A percentile compares a stretch with the other conserved stretches of the same genome.
These are phyloP conservation scores for Mesembryanthemum crystallinum DNA, from an alignment of 148 eudicot genomes.

Conservation along the genomic window DNA sequence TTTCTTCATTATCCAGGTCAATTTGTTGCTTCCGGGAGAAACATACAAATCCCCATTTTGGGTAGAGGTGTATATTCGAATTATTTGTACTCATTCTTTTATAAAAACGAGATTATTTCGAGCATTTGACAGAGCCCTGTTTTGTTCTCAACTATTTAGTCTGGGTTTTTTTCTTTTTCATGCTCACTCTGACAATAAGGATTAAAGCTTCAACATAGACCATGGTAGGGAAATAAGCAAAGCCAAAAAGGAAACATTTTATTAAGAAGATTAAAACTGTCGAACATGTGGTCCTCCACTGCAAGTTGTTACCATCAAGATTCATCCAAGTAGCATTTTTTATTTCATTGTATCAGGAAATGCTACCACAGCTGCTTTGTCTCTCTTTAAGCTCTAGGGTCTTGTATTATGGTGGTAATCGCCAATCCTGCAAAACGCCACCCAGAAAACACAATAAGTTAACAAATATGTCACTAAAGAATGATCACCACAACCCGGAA, in stretches of 20 bases:
- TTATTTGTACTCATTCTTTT: conserved; percentile 20
- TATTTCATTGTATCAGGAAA: no score
- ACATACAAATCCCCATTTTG: neutral
- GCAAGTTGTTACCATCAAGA: no score
- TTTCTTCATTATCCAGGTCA: neutral
- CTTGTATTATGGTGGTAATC: conserved; percentile 35
- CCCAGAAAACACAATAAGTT: neutral
- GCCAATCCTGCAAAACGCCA: conserved; percentile 17
- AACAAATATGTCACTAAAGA: neutral
- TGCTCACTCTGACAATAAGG: neutral
- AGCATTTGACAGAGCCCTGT: neutral
- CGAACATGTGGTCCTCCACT: no score
- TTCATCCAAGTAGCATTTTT: no score
- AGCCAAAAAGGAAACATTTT: no score
- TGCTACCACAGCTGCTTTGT: no score
- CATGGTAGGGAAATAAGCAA: no score
- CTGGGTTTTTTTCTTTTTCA: neutral
- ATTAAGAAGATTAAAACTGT: no score
- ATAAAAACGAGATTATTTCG: neutral
- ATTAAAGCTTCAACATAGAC: neutral
- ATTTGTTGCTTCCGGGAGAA: neutral
- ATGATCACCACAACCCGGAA: no score
- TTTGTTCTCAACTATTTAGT: neutral
- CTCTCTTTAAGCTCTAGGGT: conserved; percentile 19
- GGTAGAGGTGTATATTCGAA: conserved; percentile 12